phyloP scores from a whole-genome alignment of 1,284 basidiomycete species.

The Fomitiporia mediterranea region DNA sequence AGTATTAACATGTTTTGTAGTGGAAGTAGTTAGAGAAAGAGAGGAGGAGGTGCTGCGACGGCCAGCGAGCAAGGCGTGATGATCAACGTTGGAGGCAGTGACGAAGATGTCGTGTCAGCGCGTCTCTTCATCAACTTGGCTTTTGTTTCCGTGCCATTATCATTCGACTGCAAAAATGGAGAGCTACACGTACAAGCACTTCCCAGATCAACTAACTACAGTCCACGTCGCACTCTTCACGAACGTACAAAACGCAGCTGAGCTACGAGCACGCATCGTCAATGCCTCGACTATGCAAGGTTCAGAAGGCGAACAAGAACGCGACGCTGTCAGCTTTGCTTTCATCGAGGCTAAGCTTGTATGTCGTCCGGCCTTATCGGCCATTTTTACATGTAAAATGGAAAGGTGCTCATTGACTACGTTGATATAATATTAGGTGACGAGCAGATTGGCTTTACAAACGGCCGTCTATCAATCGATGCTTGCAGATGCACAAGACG shows the following conservation, averaged over 20 bases:
- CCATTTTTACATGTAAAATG: not conserved
- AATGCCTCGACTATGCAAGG: slow-evolving; percentile 58
- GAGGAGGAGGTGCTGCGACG: too few relatives aligned
- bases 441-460: slow-evolving; percentile 69
- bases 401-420: not conserved
- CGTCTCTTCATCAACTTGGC: not conserved
- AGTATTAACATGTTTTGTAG: not conserved
- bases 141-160: not conserved
- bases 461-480: slow-evolving; percentile 80
- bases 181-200: slow-evolving; percentile 49
- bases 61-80: not conserved
- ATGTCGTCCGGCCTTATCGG: slow-evolving; percentile 27
- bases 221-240: slow-evolving; percentile 68
- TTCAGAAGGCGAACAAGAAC: slow-evolving; percentile 59
- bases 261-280: slow-evolving; percentile 63
- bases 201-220: slow-evolving; percentile 37
- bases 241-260: slow-evolving; percentile 58
- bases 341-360: slow-evolving; percentile 75
- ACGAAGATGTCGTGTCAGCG: not conserved
- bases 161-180: too few relatives aligned
- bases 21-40: not conserved
- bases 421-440: slow-evolving; percentile 45
- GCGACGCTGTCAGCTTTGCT: slow-evolving; percentile 77
- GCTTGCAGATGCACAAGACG: slow-evolving; percentile 54
- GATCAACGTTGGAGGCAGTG: too few relatives aligned